Percentiles rank a stretch among this genome's conserved stretches.
Conservation (phyloP, 2,329 filamentous ascomycete species). For the Cercospora sp. region DNA sequence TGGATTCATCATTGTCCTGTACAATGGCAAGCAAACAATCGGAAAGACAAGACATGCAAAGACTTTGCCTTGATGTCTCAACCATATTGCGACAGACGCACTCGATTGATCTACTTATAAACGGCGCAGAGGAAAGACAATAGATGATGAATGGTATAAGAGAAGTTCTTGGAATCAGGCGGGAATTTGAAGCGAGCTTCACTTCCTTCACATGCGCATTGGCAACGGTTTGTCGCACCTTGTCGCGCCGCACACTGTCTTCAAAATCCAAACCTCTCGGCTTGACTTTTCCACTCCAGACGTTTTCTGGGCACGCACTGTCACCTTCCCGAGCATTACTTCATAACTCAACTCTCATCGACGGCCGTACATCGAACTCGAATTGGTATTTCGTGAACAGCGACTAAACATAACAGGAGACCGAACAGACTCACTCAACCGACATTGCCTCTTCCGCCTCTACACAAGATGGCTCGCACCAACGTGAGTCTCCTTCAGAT, state of each 20-base stretch:
- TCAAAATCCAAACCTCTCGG: not conserved
- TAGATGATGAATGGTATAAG: not conserved
- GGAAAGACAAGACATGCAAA: not conserved
- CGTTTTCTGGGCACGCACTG: not conserved
- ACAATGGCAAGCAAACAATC: not conserved
- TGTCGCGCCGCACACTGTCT: not conserved
- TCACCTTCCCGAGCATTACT: not conserved
- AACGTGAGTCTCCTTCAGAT: not conserved
- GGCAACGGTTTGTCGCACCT: not conserved
- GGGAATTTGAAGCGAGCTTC: conserved; percentile 6
- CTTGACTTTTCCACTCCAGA: not conserved
- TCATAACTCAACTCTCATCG: not conserved
- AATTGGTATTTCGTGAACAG: not conserved
- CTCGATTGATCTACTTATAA: not conserved
- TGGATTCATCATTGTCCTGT: not conserved
- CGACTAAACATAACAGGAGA: not conserved
- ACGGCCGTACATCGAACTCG: not conserved
- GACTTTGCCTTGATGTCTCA: not conserved
- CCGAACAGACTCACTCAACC: not conserved
- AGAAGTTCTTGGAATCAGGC: not conserved
- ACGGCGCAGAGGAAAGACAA: not conserved
- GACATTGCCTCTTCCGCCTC: not conserved
- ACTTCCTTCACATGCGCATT: not conserved
- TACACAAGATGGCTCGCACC: not conserved
- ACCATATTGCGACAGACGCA: not conserved